Evolutionary conservation across 2,329 filamentous ascomycete genomes (phyloP).

Genomic region (Pseudogymnoascus sp.): DNA sequence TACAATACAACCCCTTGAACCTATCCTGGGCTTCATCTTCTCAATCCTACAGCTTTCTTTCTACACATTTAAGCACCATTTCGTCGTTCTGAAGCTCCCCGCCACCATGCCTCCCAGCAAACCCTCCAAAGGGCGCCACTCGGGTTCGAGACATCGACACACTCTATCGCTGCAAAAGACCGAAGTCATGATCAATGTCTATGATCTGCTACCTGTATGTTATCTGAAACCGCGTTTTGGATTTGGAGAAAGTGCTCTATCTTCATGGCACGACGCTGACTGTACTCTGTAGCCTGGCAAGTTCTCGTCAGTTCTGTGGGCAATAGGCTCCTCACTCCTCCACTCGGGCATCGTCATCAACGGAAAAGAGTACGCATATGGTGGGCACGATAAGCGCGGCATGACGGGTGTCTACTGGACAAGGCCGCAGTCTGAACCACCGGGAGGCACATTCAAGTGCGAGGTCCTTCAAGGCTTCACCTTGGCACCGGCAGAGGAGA

Average conservation of each 20-base stretch:
- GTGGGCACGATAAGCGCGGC: conserved; percentile 65
- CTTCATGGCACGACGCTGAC: background rate
- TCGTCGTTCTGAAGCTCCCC: background rate
- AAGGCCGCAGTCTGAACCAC: conserved; percentile 61
- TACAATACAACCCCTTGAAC: background rate
- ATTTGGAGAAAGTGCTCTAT: background rate
- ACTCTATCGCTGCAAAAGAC: conserved; percentile 65
- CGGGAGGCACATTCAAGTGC: conserved; percentile 68
- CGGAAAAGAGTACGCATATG: conserved; percentile 76
- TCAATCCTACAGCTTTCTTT: background rate
- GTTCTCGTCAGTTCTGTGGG: conserved; percentile 71
- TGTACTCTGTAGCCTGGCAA: conserved; percentile 53
- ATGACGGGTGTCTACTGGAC: conserved; percentile 81
- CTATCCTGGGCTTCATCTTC: background rate
- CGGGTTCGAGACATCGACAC: conserved; percentile 44
- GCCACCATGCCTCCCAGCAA: background rate
- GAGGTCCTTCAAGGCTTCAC: conserved; percentile 76
- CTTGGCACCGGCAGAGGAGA: conserved; percentile 59
- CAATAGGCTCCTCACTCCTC: conserved; percentile 67
- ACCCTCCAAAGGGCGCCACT: conserved; percentile 1
- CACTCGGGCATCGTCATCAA: conserved; percentile 80
- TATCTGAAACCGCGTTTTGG: background rate
- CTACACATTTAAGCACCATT: background rate
- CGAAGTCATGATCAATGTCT: conserved; percentile 69
- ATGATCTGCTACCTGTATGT: conserved; percentile 65